Evolutionary conservation across 1,284 basidiomycete genomes (phyloP), one percentile per base, ranked within the genome.

Genomic region (Neotropicomus parvogracilis): DNA sequence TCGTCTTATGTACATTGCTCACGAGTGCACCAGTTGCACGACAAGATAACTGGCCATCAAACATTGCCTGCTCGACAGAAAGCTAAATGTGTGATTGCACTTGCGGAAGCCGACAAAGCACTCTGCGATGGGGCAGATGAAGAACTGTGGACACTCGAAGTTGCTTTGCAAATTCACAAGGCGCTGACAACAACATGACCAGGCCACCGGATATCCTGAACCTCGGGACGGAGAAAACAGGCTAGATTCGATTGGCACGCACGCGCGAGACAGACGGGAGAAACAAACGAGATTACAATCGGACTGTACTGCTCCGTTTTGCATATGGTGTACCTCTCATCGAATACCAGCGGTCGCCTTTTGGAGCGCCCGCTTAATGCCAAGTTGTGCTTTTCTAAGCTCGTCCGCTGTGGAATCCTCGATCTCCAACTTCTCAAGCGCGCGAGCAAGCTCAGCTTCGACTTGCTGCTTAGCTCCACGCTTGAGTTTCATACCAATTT

Each of bases 61-160:
- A 82, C 85, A 0, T 70, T 99, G 49, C 80, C 82, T 31, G 84
- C 90, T 12, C 78, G 83, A 34, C 85, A 91, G 55, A 99, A 99
- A 68, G 81, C 91, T 1, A 73, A 74, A 26, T 89, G 89, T 54
- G 91, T 90, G 1, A 71, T 98, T 16, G 82, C 84, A 8, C 87
- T 99, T 54, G 95, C 94, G 4, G 92, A 95, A 66, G 92, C 92
- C 32, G 97, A 99, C 74, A 98, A 99, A 68, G 91, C 91, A 0
- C 72, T 99, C 36, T 92, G 89, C 54, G 95, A 99, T 59, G 97
- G 97, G 2, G 95, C 91, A n/a, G 95, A 99, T 60, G 97, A 99
- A 68, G 94, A 97, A 68, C 73, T 99, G 32, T 97, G 97, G 84
- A 80, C 94, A 41, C 71, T 99, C 17, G 91, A 95, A 60, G 84